Evolutionary conservation across 1,284 basidiomycete species (phyloP).

Genomic region (Ustilago hordei): DNA sequence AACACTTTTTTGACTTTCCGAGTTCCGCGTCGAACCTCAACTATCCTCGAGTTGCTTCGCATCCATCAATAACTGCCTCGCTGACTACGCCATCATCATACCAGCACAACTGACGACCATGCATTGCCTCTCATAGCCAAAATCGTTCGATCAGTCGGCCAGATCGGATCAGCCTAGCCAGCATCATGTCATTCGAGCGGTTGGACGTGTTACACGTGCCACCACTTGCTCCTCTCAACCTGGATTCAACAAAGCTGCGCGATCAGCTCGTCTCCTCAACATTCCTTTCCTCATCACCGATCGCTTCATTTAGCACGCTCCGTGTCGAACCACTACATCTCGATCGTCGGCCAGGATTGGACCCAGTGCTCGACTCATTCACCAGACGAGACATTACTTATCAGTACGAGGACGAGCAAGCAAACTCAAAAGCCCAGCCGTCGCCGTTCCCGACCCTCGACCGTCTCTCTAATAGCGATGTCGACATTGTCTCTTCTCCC

Average conservation of each 20-base stretch:
- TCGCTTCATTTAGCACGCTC: not conserved
- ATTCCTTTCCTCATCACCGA: conserved; percentile 18
- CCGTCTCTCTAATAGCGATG: conserved; percentile 5
- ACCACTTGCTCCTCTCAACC: conserved; percentile 19
- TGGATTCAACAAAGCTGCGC: conserved; percentile 8
- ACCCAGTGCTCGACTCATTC: conserved; percentile 34
- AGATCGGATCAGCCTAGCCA: conserved; percentile 5
- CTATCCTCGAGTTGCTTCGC: not conserved
- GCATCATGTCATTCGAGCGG: conserved; percentile 30
- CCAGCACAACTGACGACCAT: not conserved
- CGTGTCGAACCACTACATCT: conserved; percentile 3
- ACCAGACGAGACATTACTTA: conserved; percentile 5
- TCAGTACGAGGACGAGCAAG: conserved; percentile 3
- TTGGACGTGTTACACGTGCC: conserved; percentile 31
- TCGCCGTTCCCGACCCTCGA: not conserved
- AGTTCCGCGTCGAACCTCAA: conserved; percentile 7
- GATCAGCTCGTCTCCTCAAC: conserved; percentile 39
- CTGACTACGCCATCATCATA: not conserved
- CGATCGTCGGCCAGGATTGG: not conserved
- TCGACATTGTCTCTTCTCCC: conserved; percentile 29
- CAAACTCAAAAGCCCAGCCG: not conserved
- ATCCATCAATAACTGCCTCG: no score
- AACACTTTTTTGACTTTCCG: conserved; percentile 31
- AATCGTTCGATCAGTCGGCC: not conserved
- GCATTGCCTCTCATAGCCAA: not conserved